Evolutionary conservation across 2,329 filamentous ascomycete genomes (phyloP).

Genomic region (Aureobasidium pullulans): DNA sequence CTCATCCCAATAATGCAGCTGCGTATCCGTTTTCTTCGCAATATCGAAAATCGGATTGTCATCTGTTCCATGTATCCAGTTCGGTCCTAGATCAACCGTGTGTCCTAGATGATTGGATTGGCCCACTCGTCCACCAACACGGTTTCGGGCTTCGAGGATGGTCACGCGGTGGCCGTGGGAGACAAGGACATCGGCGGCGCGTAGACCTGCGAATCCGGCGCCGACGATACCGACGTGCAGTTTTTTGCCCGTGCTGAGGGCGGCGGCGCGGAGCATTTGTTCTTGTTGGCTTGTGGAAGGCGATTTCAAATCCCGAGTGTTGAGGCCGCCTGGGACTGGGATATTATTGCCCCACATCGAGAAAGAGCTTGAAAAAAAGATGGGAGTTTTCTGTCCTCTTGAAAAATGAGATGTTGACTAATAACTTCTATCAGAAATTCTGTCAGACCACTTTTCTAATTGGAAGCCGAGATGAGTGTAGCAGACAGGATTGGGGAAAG

Average conservation of each 20-base stretch:
- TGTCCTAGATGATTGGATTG: slow-evolving; percentile 38
- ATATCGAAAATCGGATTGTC: slow-evolving; percentile 64
- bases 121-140: slow-evolving; percentile 58
- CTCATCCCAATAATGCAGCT: slow-evolving; percentile 46
- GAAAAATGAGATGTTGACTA: neutral
- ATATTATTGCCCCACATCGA: slow-evolving; percentile 12
- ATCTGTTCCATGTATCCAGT: slow-evolving; percentile 70
- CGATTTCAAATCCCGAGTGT: neutral
- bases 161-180: slow-evolving; percentile 60
- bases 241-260: neutral
- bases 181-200: slow-evolving; percentile 61
- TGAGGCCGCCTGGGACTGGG: slow-evolving; percentile 4
- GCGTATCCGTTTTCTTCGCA: slow-evolving; percentile 53
- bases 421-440: neutral
- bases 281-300: neutral
- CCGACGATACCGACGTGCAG: slow-evolving; percentile 55
- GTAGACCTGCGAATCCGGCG: slow-evolving; percentile 62
- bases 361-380: neutral
- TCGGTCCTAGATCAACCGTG: slow-evolving; percentile 60
- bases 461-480: too few species aligned
- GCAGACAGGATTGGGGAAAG: too few species aligned
- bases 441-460: too few species aligned
- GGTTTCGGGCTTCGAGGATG: slow-evolving; percentile 59
- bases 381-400: neutral
- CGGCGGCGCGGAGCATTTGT: slow-evolving; percentile 8